Evolutionary conservation across 306 rosid species (phyloP).

Genomic region (Hippophae gyantsensis): DNA sequence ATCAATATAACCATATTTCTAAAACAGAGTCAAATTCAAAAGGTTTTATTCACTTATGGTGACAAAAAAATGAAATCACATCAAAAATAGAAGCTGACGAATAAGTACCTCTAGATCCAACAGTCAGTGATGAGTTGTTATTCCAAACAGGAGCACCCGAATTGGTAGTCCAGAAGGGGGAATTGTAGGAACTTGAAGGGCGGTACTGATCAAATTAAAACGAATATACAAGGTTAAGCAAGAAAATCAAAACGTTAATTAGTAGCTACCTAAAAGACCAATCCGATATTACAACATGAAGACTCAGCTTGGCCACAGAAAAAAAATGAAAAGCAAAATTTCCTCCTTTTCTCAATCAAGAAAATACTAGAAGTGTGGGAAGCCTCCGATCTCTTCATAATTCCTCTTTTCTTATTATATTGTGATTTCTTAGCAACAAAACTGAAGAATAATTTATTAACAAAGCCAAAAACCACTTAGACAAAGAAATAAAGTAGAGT

Average conservation of each 20-base stretch:
- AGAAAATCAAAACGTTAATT: neutral
- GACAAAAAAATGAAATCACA: neutral
- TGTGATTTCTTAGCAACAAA: too few relatives aligned
- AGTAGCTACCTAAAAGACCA: neutral
- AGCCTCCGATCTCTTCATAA: too few relatives aligned
- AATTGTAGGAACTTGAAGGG: constrained; percentile 71
- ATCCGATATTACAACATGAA: neutral
- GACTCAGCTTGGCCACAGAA: neutral
- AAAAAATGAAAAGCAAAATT: too few relatives aligned
- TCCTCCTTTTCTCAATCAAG: too few relatives aligned
- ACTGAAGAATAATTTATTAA: too few relatives aligned
- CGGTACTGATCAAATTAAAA: constrained; percentile 42
- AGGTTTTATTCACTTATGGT: neutral
- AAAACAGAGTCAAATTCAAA: neutral
- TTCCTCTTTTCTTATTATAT: too few relatives aligned
- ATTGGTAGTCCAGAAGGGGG: constrained; percentile 83
- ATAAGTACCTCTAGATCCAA: constrained; percentile 58
- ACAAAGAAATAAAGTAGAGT: too few relatives aligned
- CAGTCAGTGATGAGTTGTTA: constrained; percentile 59
- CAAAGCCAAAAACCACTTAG: too few relatives aligned
- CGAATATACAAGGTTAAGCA: constrained; percentile 4
- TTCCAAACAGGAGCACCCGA: constrained; percentile 86
- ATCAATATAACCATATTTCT: too few relatives aligned
- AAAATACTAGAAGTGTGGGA: too few relatives aligned
- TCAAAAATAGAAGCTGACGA: neutral